Percentiles rank a stretch among this genome's conserved stretches.
These are phyloP conservation scores for Myxozyma neglecta DNA, from an alignment of 805 yeast genomes.

Conservation along the genomic window DNA sequence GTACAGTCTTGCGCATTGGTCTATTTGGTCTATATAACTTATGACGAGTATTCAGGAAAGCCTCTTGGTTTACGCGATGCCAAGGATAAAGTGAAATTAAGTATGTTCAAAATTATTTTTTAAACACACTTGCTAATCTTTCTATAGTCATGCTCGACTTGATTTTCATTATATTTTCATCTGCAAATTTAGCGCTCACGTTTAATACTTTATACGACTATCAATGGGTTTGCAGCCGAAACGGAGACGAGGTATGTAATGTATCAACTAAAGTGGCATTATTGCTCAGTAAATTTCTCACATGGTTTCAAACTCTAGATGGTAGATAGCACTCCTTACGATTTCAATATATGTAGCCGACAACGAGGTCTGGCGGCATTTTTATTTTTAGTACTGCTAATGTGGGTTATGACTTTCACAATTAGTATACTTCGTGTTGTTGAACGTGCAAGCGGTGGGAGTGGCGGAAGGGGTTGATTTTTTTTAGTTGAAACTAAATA, in stretches of 20 bases:
- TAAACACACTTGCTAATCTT: background rate
- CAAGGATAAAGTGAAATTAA: conserved; percentile 72
- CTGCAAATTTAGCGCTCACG: conserved; percentile 83
- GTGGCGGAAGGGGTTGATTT: too few species aligned
- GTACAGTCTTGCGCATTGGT: conserved; percentile 77
- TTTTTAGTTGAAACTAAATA: background rate
- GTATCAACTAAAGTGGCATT: background rate
- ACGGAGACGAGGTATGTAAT: background rate
- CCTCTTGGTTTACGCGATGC: conserved; percentile 91
- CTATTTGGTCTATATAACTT: conserved; percentile 77
- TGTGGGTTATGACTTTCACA: conserved; percentile 85
- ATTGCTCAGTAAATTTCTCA: background rate
- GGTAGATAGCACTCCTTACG: conserved; percentile 7
- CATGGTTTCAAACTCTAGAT: background rate
- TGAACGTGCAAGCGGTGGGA: conserved; percentile 27
- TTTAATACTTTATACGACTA: conserved; percentile 79
- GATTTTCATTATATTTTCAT: conserved; percentile 80
- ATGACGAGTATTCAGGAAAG: conserved; percentile 88
- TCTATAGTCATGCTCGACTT: conserved; percentile 67
- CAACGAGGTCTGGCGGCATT: conserved; percentile 80
- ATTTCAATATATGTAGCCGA: conserved; percentile 58
- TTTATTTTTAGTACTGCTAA: conserved; percentile 66
- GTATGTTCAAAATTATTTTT: conserved; percentile 12
- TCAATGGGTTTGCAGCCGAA: conserved; percentile 69
- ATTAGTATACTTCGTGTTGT: conserved; percentile 60